Evolutionary conservation across 1,284 basidiomycete species (phyloP), one percentile per base, ranked within the genome.

Genomic region (Athelia sp.): DNA sequence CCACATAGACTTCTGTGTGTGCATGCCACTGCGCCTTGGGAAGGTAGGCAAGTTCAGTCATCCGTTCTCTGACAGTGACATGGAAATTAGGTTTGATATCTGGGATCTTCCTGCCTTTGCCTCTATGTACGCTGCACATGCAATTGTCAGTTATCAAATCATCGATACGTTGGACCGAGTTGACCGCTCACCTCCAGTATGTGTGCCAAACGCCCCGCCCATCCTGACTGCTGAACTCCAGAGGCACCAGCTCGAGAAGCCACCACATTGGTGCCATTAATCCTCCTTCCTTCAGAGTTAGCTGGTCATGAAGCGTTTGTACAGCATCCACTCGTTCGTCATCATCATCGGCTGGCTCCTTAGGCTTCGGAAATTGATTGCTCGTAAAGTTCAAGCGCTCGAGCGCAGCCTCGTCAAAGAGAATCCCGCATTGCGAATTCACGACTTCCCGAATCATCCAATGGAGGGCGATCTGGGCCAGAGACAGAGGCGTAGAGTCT

Each of bases 391-490:
- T 72, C 35, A 76, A 57, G 1, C 58, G 58, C 24, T 60, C 58
- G 45, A 82, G 68, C 23, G 61, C 70, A 1, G 61, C 60, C 8
- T 57, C 50, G 52, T 82, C 75, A 54, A 84, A 85, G 22, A 66
- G 53, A 29, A 87, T 71, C 2, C 76, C 78, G 55, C 79, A 81
- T 19, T 72, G 63, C 14, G 74, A 65, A 8, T 52, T 54, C 3
- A 69, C 66, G 49, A 74, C 66, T 50, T 81, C 70, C 49, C 77
- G 76, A 42, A 89, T 72, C 87, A 89, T 89, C 86, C 86, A 89
- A 22, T 77, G 78, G 22, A 89, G 67, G n/a, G 81, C 62, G 54
- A 87, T 81, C 52, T 84, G 72, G 0, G 79, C 67, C 4, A 90
- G 72, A 23, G 65, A 67, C 48, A 74, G 61, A 10, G 55, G 21